Evolutionary conservation across 2,329 filamentous ascomycete genomes (phyloP), one percentile per base, ranked within the genome.

Genomic region (Pseudodiploospora longispora): DNA sequence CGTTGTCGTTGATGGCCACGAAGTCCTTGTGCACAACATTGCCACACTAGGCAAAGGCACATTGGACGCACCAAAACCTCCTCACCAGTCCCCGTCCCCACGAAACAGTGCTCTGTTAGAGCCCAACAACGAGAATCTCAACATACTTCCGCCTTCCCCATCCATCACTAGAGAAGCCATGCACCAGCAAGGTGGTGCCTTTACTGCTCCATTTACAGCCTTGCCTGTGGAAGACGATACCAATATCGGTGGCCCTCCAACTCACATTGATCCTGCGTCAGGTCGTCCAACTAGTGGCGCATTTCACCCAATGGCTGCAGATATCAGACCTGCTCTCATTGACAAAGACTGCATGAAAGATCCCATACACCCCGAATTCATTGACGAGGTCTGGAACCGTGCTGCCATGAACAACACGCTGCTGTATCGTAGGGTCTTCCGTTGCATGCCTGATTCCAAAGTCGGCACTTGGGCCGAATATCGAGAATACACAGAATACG

Each of bases 371-470:
- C 76, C 87, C 43, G 70, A 75, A 2, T 98, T 98, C 65, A 86
- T 87, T 60, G 79, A 93, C 38, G 86, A 95, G 50, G 82, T 87
- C 2, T 98, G 94, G 94, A 82, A 84, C 52, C 76, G 81, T 12
- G 82, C 89, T 42, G 93, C 93, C 1, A 82, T 85, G 50, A 97
- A 97, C 69, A 98, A 98, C 62, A 98, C 93, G 3, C 91, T 89
- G 60, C 77, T 98, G 39, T 98, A 87, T 68, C 85, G 93, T 30
- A 81, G 85, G 49, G 91, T 98, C 6, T 98, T 98, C 70, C 82
- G 90, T 38, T 96, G 90, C 64, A 94, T 95, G 86, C 93, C 93
- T 1, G 93, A 98, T 61, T 96, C 83, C 41, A 88, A 96, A 59
- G 93, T 95, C 28, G 83, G 81, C 51, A 91, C 85, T 36, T 98